phyloP scores from a whole-genome alignment of 495 filamentous ascomycete genomes.

The Hypoxylon subgilvum region DNA sequence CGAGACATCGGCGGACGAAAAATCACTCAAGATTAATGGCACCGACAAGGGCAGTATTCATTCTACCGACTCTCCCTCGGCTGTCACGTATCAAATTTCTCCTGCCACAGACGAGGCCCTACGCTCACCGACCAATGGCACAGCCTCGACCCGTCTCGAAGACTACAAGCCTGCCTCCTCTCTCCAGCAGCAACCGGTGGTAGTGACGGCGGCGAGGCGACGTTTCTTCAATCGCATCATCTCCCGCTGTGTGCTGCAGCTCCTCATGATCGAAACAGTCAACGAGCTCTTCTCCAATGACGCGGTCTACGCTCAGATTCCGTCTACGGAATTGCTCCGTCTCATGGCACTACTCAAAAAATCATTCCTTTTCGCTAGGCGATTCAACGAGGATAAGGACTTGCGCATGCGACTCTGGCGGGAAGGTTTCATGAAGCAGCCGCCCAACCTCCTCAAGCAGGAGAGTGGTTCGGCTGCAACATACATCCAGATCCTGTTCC shows the following conservation, averaged over 20 bases:
- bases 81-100: constrained; percentile 13
- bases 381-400: constrained; percentile 97
- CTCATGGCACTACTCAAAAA: constrained; percentile 94
- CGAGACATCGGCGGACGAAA: constrained; percentile 55
- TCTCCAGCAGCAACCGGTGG: constrained; percentile 83
- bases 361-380: constrained; percentile 92
- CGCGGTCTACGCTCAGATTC: constrained; percentile 90
- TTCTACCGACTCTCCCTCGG: constrained; percentile 34
- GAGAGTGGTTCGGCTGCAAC: constrained; percentile 90
- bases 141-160: constrained; percentile 66
- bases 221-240: constrained; percentile 99
- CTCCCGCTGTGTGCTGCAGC: constrained; percentile 94
- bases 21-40: constrained; percentile 69
- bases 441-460: constrained; percentile 97
- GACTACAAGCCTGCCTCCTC: constrained; percentile 80
- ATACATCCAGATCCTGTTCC: constrained; percentile 89
- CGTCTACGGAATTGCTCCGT: constrained; percentile 82
- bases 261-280: constrained; percentile 99
- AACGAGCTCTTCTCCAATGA: constrained; percentile 98
- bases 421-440: constrained; percentile 99
- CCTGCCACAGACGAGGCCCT: constrained; percentile 44
- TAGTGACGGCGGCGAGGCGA: constrained; percentile 90
- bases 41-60: constrained; percentile 45
- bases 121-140: constrained; percentile 42
- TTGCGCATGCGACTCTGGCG: constrained; percentile 91